Evolutionary conservation across 768 basidiomycete genomes (phyloP), one percentile per base, ranked within the genome.

Genomic region (Ramaria rubella): DNA sequence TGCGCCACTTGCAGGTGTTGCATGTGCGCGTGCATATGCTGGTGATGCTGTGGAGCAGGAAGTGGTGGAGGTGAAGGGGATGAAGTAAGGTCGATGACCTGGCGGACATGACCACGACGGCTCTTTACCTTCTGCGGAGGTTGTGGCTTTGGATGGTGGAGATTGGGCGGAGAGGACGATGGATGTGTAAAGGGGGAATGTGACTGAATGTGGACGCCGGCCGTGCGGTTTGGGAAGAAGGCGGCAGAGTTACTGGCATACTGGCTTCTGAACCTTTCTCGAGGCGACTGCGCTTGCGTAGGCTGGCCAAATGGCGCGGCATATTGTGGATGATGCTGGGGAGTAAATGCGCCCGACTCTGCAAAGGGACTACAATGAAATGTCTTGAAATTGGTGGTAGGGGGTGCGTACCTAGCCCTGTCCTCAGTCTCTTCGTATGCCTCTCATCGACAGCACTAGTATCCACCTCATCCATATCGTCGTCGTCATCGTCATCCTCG

Each of bases 31-130:
- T 65, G 49, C 31, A 12, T 17, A 2, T 83, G 70, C 11, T 67
- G 60, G 29, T 67, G 46, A 5, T 63, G 54, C 61, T 63, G 58
- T 57, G 65, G 60, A 1, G 65, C 58, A 2, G 78, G 77, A 12
- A 77, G 80, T 71, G 55, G 79, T 74, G 75, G 75, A 5, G 68
- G 70, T 9, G 75, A 77, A 7, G 86, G 86, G 2, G 85, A 86
- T 56, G 75, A 72, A 17, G 85, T 90, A 31, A 90, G 79, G 76
- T 90, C 87, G 68, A 90, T 90, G 52, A 89, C 74, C 34, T 58
- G 51, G n/a, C 57, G 31, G 21, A 58, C 57, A 43, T 51, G 57
- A 58, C 48, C 57, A 26, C 57, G 84, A 58, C 73, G 75, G 49
- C 66, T 67, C 5, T 69, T 61, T 42, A 68, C 61, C 0, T 58